Evolutionary conservation across 176 grass and related monocot genomes (phyloP), one percentile per base, ranked within the genome.

Genomic region (Saccharum officinarum): DNA sequence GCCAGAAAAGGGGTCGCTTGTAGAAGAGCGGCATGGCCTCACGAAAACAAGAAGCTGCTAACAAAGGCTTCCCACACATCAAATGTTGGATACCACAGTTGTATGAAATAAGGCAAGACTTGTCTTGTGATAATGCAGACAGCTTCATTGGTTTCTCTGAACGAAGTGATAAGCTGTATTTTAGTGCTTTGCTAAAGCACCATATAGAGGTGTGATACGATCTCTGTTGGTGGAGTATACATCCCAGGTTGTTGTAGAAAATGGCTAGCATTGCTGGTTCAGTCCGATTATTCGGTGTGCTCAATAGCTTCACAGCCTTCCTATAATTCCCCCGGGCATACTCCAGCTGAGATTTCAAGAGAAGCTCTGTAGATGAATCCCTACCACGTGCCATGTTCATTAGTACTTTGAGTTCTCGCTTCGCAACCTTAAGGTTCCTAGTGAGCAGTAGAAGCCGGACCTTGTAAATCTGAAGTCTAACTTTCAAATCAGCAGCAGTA

Each of bases 311-410:
- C 76, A 98, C 89, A 83, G 95, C 95, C 80, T 98, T 98, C 46
- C 95, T 84, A 81, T 95, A 88, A 65, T 98, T 98, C 7, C 92
- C 91, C 75, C 95, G 86, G 62, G 95, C 87, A 90, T 98, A 98
- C 78, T 98, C 95, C 86, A 98, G 90, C 82, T 98, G 95, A 78
- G 95, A 93, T 78, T 98, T 98, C 73, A 98, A 86, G 46, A 95
- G 86, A 41, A 98, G 92, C 68, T 94, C 92, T 20, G 91, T 83
- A 36, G 92, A 98, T 23, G 92, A 98, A 92, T 98, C 95, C 86
- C 92, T 89, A 83, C 93, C 93, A 84, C 91, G 92, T 84, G 90
- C 95, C 87, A 98, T 93, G 90, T 98, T 98, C 95, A 98, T 98
- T 45, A 94, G 84, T 67, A 95, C 86, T 90, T 98, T 98, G n/a